A percentile compares a stretch with the other conserved stretches of the same genome.
Conservation (phyloP, 129 eudicot genomes). For the Glebionis coronaria region DNA sequence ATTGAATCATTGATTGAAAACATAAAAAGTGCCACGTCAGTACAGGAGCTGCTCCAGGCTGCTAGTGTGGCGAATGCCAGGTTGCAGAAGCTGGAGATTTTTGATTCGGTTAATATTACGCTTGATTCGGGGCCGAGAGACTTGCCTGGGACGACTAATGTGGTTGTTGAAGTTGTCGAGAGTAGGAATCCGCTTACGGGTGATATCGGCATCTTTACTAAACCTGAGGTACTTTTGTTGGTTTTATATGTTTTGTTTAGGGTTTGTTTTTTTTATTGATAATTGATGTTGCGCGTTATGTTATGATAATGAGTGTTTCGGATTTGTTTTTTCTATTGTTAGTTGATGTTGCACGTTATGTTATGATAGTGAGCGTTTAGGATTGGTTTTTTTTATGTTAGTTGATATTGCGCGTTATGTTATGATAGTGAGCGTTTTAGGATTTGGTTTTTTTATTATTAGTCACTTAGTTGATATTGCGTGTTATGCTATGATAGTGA, state of each 20-base stretch:
- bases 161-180: slow-evolving; percentile 59
- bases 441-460: too few relatives aligned
- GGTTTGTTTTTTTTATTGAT: neutral
- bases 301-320: too few relatives aligned
- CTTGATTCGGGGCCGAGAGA: slow-evolving; percentile 85
- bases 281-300: neutral
- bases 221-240: slow-evolving; percentile 33
- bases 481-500: too few relatives aligned
- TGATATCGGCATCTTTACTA: slow-evolving; percentile 32
- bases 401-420: too few relatives aligned
- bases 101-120: slow-evolving; percentile 49
- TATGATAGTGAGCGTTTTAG: too few relatives aligned
- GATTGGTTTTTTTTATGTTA: too few relatives aligned
- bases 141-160: slow-evolving; percentile 81
- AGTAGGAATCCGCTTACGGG: slow-evolving; percentile 29
- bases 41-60: slow-evolving; percentile 46
- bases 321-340: too few relatives aligned
- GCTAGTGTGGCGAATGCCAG: slow-evolving; percentile 33
- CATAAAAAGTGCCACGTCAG: slow-evolving; percentile 47
- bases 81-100: slow-evolving; percentile 35
- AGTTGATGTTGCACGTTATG: too few relatives aligned
- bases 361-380: too few relatives aligned
- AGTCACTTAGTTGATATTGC: too few relatives aligned
- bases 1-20: slow-evolving; percentile 61
- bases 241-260: neutral